These are phyloP conservation scores for Cynara cardunculus DNA, from an alignment of 129 eudicot genomes.

Conservation along the genomic window DNA sequence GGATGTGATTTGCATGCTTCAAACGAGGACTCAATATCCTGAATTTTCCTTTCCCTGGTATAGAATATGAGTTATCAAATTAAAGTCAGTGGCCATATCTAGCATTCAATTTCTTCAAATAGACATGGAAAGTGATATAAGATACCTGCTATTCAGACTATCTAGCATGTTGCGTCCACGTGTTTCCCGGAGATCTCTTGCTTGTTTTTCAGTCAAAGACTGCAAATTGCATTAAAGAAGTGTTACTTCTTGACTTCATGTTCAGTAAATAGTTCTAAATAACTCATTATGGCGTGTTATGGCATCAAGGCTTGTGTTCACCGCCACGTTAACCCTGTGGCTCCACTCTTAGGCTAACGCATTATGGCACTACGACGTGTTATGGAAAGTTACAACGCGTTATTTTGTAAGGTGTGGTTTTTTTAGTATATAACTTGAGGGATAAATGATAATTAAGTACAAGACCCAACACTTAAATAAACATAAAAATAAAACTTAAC, in stretches of 20 bases:
- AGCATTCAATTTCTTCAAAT: not conserved
- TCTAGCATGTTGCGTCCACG: conserved; percentile 59
- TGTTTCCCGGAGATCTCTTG: conserved; percentile 69
- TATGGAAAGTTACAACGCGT: no score
- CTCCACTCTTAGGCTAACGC: no score
- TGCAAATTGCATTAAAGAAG: conserved; percentile 19
- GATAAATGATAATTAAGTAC: no score
- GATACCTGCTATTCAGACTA: conserved; percentile 51
- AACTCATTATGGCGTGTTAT: no score
- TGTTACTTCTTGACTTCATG: not conserved
- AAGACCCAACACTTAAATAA: no score
- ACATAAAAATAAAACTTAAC: no score
- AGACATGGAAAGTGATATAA: not conserved
- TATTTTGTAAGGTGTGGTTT: no score
- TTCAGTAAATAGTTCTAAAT: not conserved
- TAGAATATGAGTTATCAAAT: not conserved
- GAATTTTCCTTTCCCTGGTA: conserved; percentile 64
- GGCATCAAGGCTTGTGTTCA: no score
- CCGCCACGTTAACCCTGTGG: no score
- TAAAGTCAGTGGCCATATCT: conserved; percentile 11
- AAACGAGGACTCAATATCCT: conserved; percentile 69
- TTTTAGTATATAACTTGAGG: no score
- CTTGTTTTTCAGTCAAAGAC: conserved; percentile 89
- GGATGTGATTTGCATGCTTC: conserved; percentile 80
- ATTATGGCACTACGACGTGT: no score